These are phyloP conservation scores for Aspergillus viridinutans DNA, from an alignment of 2,329 filamentous ascomycete genomes.

Conservation along the genomic window DNA sequence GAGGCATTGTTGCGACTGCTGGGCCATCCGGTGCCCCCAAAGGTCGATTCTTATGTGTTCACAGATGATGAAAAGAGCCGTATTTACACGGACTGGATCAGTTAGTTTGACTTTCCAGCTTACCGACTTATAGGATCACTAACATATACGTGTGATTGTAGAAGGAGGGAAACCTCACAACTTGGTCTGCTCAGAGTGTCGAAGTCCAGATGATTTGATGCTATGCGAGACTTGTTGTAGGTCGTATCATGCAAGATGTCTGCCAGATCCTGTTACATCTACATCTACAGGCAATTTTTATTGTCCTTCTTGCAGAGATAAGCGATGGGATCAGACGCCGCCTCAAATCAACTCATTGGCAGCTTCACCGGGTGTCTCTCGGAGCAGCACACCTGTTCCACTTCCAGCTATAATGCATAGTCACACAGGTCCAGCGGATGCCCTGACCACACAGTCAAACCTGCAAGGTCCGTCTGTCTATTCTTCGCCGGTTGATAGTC, in stretches of 20 bases:
- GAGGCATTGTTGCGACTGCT: neutral
- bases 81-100: constrained; percentile 28
- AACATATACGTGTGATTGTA: neutral
- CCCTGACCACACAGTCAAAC: neutral
- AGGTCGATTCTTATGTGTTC: neutral
- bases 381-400: constrained; percentile 6
- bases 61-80: constrained; percentile 16
- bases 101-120: constrained; percentile 10
- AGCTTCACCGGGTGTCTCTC: constrained; percentile 8
- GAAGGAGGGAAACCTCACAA: constrained; percentile 27
- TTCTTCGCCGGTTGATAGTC: neutral
- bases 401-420: neutral
- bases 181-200: constrained; percentile 26
- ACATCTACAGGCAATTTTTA: constrained; percentile 12
- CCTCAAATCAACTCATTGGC: constrained; percentile 8
- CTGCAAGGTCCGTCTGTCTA: neutral
- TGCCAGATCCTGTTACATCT: constrained; percentile 6
- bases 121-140: neutral
- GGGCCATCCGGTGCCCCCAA: neutral
- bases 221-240: constrained; percentile 29
- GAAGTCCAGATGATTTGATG: constrained; percentile 22
- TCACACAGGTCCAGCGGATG: neutral
- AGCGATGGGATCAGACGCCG: constrained; percentile 19
- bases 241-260: constrained; percentile 26
- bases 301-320: constrained; percentile 23